A percentile compares a stretch with the other conserved stretches of the same genome.
These are phyloP conservation scores for Agastache rugosa DNA, from an alignment of 257 asterid species.

Conservation along the genomic window DNA sequence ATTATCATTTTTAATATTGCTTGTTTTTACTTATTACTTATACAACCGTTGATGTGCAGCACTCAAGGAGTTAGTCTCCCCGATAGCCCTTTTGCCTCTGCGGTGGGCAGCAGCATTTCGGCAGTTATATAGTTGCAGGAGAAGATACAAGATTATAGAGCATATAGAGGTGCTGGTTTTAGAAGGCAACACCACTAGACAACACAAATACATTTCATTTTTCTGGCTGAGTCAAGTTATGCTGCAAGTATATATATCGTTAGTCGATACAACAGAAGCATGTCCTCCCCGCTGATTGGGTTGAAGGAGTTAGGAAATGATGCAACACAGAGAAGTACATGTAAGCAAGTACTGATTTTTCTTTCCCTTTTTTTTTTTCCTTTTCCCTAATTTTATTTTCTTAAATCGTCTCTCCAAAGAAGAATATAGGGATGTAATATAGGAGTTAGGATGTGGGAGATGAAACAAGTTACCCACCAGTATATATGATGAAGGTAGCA, in stretches of 20 bases:
- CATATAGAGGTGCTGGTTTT: constrained; percentile 41
- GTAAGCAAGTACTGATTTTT: constrained; percentile 38
- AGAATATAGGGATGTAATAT: constrained; percentile 42
- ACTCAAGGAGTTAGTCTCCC: constrained; percentile 68
- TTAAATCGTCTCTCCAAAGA: constrained; percentile 28
- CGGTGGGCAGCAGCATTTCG: constrained; percentile 53
- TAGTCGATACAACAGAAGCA: constrained; percentile 48
- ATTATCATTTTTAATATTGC: not conserved
- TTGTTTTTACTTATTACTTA: not conserved
- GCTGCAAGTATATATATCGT: constrained; percentile 46
- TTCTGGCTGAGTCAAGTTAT: constrained; percentile 35
- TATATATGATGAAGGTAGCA: constrained; percentile 30
- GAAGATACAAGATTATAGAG: constrained; percentile 34
- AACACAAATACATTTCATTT: constrained; percentile 41
- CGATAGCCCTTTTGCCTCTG: constrained; percentile 69
- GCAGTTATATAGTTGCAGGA: constrained; percentile 55
- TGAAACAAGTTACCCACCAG: constrained; percentile 25
- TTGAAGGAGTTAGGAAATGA: constrained; percentile 40
- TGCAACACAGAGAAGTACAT: constrained; percentile 46
- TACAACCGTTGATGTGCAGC: constrained; percentile 42
- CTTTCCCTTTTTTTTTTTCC: no score
- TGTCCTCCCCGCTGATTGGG: constrained; percentile 40
- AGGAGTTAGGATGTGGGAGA: constrained; percentile 41
- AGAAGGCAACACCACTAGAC: constrained; percentile 42
- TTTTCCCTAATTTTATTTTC: constrained; percentile 1